These are phyloP conservation scores for Xylogone sp. DNA, from an alignment of 2,329 filamentous ascomycete genomes.

Conservation along the genomic window DNA sequence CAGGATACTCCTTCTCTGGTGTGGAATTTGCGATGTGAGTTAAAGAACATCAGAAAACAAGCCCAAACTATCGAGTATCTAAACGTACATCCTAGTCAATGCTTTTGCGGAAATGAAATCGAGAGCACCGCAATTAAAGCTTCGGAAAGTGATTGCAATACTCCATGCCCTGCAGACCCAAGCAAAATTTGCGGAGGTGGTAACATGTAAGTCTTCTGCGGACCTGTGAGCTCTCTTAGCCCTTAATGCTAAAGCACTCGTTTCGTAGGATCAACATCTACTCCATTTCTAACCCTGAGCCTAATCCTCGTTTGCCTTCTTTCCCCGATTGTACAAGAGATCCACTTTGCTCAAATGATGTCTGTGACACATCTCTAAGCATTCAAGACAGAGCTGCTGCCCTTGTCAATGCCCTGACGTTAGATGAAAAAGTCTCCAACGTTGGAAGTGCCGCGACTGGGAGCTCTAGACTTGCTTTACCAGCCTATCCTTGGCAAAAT, in stretches of 20 bases:
- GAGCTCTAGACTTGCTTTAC: slow-evolving; percentile 1
- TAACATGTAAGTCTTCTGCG: background rate
- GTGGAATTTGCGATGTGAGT: background rate
- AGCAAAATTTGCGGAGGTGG: slow-evolving; percentile 1
- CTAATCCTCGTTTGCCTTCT: background rate
- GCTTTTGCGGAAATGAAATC: background rate
- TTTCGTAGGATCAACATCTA: background rate
- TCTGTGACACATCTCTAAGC: slow-evolving; percentile 2
- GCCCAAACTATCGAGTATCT: too few species aligned
- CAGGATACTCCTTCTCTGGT: background rate
- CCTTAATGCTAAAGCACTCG: background rate
- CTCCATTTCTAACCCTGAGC: background rate
- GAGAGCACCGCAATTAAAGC: background rate
- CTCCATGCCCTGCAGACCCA: background rate
- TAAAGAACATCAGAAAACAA: background rate
- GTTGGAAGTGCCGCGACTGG: slow-evolving; percentile 1
- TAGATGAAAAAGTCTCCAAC: slow-evolving; percentile 2
- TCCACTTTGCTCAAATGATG: background rate
- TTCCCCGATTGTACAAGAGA: slow-evolving; percentile 1
- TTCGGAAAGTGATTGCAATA: background rate
- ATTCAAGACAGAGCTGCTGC: background rate
- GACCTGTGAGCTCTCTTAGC: background rate
- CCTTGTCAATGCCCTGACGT: slow-evolving; percentile 1
- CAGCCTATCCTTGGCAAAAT: slow-evolving; percentile 54
- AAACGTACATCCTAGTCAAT: background rate